Percentiles rank a stretch among this genome's conserved stretches.
Evolutionary conservation across 192 early-diverging fungal genomes (phyloP).

Genomic region (Coemansia sp.): DNA sequence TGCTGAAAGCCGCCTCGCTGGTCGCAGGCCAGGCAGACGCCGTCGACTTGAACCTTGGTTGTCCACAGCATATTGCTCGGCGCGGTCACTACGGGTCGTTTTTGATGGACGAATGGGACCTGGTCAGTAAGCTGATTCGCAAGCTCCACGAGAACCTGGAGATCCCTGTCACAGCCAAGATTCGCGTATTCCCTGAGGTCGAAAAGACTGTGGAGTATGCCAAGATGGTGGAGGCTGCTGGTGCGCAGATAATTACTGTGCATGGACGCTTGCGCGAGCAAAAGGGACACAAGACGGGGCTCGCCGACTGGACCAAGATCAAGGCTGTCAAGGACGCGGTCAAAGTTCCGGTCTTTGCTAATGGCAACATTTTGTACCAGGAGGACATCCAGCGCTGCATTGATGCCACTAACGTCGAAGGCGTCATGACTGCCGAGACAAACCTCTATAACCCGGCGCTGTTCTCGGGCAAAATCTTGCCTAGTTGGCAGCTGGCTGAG

Average conservation of each 20-base stretch:
- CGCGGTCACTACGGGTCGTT: constrained; percentile 93
- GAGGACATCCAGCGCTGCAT: constrained; percentile 89
- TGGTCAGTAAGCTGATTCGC: constrained; percentile 62
- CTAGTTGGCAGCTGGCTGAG: constrained; percentile 76
- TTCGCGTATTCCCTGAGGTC: constrained; percentile 86
- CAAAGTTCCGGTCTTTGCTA: constrained; percentile 91
- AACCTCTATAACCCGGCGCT: constrained; percentile 89
- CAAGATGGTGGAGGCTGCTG: constrained; percentile 93
- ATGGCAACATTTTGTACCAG: constrained; percentile 95
- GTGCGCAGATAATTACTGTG: constrained; percentile 90
- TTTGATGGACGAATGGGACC: constrained; percentile 93
- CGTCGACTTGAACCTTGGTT: constrained; percentile 95
- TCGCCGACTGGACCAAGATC: constrained; percentile 97
- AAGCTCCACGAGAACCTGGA: constrained; percentile 78
- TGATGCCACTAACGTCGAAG: constrained; percentile 84
- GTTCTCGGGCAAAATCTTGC: constrained; percentile 69
- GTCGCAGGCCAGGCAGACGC: constrained; percentile 88
- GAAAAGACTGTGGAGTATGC: constrained; percentile 93
- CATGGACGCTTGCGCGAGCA: constrained; percentile 96
- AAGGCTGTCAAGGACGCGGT: constrained; percentile 79
- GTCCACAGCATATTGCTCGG: constrained; percentile 94
- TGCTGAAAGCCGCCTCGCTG: constrained; percentile 81
- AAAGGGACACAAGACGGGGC: constrained; percentile 94
- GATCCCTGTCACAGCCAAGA: constrained; percentile 96
- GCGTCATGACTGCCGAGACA: constrained; percentile 93